phyloP scores from a whole-genome alignment of 116 monocot genomes.

The Trichopus zeylanicus region DNA sequence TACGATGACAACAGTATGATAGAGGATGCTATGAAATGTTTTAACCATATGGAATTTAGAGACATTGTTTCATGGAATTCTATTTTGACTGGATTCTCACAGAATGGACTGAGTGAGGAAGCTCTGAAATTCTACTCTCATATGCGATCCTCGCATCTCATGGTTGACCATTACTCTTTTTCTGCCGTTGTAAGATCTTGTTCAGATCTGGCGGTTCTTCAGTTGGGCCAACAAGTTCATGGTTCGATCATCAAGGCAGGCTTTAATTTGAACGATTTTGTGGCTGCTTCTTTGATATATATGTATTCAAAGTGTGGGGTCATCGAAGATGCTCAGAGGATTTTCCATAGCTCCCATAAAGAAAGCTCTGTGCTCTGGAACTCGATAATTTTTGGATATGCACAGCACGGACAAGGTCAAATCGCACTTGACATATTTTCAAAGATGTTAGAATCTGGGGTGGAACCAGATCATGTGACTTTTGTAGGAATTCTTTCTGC shows the following conservation, averaged over 20 bases:
- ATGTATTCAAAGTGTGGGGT: conserved; percentile 73
- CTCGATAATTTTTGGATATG: conserved; percentile 65
- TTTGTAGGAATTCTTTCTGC: conserved; percentile 70
- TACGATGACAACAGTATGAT: conserved; percentile 12
- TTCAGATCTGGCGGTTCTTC: conserved; percentile 66
- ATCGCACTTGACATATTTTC: conserved; percentile 38
- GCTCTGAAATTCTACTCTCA: conserved; percentile 57
- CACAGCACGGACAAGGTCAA: conserved; percentile 55
- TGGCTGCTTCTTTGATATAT: conserved; percentile 57
- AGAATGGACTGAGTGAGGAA: conserved; percentile 39
- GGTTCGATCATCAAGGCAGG: conserved; percentile 29
- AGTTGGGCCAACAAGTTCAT: conserved; percentile 54
- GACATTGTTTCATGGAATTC: conserved; percentile 76
- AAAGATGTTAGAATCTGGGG: conserved; percentile 36
- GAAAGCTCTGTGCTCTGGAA: conserved; percentile 52
- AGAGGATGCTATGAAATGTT: conserved; percentile 54
- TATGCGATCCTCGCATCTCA: conserved; percentile 27
- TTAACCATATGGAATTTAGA: conserved; percentile 34
- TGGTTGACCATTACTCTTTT: conserved; percentile 54
- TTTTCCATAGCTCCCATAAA: conserved; percentile 44
- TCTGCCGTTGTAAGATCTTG: conserved; percentile 61
- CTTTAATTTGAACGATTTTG: conserved; percentile 50
- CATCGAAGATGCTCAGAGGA: conserved; percentile 43
- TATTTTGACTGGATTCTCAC: conserved; percentile 61
- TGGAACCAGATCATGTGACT: conserved; percentile 63